Conservation (phyloP, 83 land plant species). For the Picea abies region DNA sequence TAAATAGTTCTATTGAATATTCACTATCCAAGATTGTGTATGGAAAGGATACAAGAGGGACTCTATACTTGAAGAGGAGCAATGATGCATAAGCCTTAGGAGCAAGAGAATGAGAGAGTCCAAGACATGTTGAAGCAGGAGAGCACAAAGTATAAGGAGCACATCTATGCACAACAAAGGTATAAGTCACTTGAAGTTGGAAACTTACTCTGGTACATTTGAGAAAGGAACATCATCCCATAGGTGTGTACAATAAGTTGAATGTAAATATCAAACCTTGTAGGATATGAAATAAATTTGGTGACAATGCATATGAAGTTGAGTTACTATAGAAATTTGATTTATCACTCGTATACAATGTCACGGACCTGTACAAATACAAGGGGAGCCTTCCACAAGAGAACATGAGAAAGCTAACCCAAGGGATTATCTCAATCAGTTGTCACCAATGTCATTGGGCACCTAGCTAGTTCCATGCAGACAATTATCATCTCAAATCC, state of each 20-base stretch:
- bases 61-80: not conserved
- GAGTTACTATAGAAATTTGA: not conserved
- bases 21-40: not conserved
- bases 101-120: not conserved
- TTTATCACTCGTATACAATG: not conserved
- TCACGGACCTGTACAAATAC: too few species aligned
- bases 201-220: not conserved
- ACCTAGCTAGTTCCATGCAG: too few species aligned
- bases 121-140: too few species aligned
- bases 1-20: not conserved
- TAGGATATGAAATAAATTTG: not conserved
- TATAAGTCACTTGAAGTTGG: not conserved
- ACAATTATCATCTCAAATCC: too few species aligned
- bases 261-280: too few species aligned
- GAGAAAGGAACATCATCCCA: not conserved
- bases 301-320: not conserved
- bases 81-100: not conserved
- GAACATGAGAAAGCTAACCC: too few species aligned
- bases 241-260: too few species aligned
- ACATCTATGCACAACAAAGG: not conserved
- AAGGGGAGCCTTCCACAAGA: too few species aligned
- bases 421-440: too few species aligned
- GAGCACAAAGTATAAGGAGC: not conserved
- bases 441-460: too few species aligned
- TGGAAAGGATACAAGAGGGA: not conserved